Conservation (phyloP, 371 early-diverging fungal genomes). For the Apophysomyces trapeziformis region DNA sequence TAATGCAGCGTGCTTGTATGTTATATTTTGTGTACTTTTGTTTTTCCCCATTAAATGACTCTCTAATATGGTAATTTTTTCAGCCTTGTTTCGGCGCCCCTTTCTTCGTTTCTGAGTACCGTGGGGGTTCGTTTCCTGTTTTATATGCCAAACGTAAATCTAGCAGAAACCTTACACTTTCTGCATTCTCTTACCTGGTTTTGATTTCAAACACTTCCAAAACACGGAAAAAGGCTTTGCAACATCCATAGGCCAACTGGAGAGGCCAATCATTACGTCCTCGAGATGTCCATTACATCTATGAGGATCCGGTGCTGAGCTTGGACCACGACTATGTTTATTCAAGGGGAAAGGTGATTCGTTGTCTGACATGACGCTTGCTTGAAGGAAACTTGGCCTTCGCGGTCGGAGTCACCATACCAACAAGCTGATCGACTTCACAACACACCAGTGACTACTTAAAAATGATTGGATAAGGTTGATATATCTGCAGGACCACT, state of each 20-base stretch:
- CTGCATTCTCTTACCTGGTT: conserved; percentile 29
- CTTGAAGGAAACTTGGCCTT: no score
- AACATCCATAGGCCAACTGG: conserved; percentile 51
- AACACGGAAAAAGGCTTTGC: conserved; percentile 47
- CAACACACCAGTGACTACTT: no score
- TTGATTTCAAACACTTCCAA: conserved; percentile 35
- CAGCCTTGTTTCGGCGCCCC: not conserved
- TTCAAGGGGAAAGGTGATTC: conserved; percentile 24
- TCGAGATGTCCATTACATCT: conserved; percentile 54
- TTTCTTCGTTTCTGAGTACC: not conserved
- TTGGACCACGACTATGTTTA: conserved; percentile 35
- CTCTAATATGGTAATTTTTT: not conserved
- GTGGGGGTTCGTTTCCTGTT: conserved; percentile 6
- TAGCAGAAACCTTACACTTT: not conserved
- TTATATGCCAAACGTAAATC: not conserved
- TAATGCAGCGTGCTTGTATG: not conserved
- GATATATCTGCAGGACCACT: no score
- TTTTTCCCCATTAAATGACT: not conserved
- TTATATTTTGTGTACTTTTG: not conserved
- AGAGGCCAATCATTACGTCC: conserved; percentile 46
- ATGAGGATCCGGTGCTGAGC: conserved; percentile 29
- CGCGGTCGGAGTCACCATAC: no score
- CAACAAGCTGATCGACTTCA: no score
- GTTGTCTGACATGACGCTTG: conserved; percentile 7
- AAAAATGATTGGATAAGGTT: no score